phyloP scores from a whole-genome alignment of 441 rosid genomes.

The Sinapis alba region DNA sequence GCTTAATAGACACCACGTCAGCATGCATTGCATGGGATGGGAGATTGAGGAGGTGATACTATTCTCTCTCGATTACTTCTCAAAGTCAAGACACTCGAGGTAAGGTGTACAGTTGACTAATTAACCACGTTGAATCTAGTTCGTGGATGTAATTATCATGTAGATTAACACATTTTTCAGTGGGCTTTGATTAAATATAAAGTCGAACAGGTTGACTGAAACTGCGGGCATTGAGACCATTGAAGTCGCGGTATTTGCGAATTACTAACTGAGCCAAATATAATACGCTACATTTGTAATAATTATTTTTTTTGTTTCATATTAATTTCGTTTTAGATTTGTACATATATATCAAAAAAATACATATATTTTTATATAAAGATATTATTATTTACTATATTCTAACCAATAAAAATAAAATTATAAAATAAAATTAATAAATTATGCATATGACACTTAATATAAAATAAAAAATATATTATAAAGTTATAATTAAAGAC shows the following conservation, averaged over 20 bases:
- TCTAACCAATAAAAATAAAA: too few species aligned
- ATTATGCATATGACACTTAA: too few species aligned
- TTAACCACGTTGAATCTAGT: neutral
- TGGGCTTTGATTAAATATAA: neutral
- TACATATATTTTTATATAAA: too few species aligned
- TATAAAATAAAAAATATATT: too few species aligned
- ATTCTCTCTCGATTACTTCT: conserved; percentile 5
- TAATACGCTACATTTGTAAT: neutral
- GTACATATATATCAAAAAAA: too few species aligned
- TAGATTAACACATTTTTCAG: neutral
- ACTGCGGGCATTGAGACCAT: neutral
- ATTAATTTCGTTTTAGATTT: too few species aligned
- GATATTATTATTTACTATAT: too few species aligned
- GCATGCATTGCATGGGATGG: conserved; percentile 33
- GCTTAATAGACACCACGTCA: conserved; percentile 35
- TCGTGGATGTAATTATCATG: neutral
- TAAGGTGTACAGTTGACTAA: neutral
- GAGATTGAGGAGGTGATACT: neutral
- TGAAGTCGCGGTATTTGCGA: neutral
- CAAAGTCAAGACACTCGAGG: neutral
- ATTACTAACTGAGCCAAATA: neutral
- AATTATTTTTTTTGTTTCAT: too few species aligned
- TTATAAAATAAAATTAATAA: too few species aligned
- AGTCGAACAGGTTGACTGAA: neutral
- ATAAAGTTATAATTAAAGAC: too few species aligned